phyloP scores from a whole-genome alignment of 306 rosid species.

The Quercus alba region DNA sequence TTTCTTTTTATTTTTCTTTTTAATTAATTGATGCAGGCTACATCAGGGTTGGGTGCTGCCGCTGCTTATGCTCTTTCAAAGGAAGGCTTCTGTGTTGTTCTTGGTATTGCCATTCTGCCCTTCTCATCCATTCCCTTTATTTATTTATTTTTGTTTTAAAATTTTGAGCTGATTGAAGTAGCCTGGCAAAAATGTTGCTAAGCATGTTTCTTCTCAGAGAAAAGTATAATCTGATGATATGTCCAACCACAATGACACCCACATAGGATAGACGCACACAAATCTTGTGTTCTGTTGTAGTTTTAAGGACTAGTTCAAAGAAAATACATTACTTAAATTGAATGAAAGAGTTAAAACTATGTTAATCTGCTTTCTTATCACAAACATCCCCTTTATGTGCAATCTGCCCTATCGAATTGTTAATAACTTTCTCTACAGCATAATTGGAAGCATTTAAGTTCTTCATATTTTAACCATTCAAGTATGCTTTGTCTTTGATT shows the following conservation, averaged over 20 bases:
- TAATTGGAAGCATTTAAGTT: background rate
- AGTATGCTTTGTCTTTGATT: background rate
- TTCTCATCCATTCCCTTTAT: background rate
- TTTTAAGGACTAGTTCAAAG: no score
- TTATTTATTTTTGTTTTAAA: no score
- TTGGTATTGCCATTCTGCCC: slow-evolving; percentile 39
- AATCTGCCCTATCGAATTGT: no score
- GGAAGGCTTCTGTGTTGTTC: slow-evolving; percentile 66
- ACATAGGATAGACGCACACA: no score
- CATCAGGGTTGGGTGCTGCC: slow-evolving; percentile 87
- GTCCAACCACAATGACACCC: background rate
- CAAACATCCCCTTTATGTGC: no score
- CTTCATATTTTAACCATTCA: background rate
- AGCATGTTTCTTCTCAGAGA: background rate
- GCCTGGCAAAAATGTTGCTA: background rate
- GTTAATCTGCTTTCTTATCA: no score
- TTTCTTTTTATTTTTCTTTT: background rate
- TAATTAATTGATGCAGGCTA: slow-evolving; percentile 49
- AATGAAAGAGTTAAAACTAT: no score
- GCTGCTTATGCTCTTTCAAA: slow-evolving; percentile 66
- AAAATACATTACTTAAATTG: no score
- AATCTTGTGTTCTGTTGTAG: no score
- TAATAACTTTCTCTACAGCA: no score
- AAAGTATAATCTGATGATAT: background rate
- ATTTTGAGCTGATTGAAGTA: no score